Base-by-base conservation (phyloP, 345 rosid genomes). In the Garcia nutans region DNA sequence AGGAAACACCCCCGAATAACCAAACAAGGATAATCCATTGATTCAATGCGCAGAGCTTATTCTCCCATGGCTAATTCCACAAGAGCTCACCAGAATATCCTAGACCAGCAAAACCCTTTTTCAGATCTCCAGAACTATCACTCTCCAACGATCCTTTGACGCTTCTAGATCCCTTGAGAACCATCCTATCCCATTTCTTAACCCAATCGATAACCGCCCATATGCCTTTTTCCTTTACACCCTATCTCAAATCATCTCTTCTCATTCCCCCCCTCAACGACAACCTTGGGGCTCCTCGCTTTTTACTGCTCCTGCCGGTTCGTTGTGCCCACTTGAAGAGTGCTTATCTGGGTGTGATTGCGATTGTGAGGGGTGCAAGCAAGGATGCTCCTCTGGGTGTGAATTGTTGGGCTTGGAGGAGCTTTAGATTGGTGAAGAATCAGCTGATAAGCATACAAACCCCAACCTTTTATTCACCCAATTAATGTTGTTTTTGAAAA, bases 171-270 rank as follows among this genome's bases (percentile, higher is more conserved):
- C 86, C 67, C 68, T 86, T 11, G 99, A 93, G 82, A 79, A 13
- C 78, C 47, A 76, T 61, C 84, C 89, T 1, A 44, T 92, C 71
- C 90, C 93, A 24, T 93, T 93, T 75, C 70, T 20, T 80, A 87
- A 87, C 81, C 9, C 84, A 58, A 1, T 16, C n/a, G 11, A 24
- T 67, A n/a, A 9, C 11, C 80, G 62, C 45, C 89, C 80, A 0
- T 92, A 93, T 77, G 87, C 86, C 66, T 82, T 82, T 81, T 96
- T 90, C 90, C 66, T 88, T 62, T 93, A 92, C 88, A 74, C 90
- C 67, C 86, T 87, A 33, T 87, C 87, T 62, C 96, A 82, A 54
- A 61, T 88, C 56, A 90, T 88, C 68, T 78, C 88, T 70, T 77
- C 74, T 26, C 67, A 60, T 1, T 70, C 75, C 44, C 79, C 75